Evolutionary conservation across 345 rosid genomes (phyloP).

Genomic region (Aquilaria sinensis): DNA sequence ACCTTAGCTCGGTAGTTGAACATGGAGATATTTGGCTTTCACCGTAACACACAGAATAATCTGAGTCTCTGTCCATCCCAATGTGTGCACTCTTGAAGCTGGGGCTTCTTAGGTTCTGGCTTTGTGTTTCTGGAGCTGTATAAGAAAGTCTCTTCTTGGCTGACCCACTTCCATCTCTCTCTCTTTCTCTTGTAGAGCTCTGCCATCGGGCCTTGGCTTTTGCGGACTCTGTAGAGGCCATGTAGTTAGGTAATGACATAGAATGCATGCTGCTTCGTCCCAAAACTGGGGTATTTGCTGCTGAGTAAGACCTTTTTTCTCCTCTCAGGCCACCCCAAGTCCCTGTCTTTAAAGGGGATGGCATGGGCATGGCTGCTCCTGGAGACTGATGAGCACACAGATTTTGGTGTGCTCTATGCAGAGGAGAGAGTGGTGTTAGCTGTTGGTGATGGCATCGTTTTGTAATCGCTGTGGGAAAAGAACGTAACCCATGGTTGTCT

Average conservation of each 20-base stretch:
- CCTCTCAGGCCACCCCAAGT: conserved; percentile 31
- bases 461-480: conserved; percentile 16
- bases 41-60: conserved; percentile 34
- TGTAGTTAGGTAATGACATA: conserved; percentile 54
- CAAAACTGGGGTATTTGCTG: conserved; percentile 43
- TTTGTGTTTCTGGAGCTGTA: conserved; percentile 36
- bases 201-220: conserved; percentile 67
- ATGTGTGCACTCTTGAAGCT: conserved; percentile 60
- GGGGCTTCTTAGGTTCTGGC: conserved; percentile 56
- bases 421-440: conserved; percentile 22
- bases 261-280: conserved; percentile 12
- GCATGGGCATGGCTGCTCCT: conserved; percentile 23
- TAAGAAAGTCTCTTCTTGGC: conserved; percentile 68
- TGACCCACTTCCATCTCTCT: conserved; percentile 33
- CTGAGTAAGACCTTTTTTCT: conserved; percentile 23
- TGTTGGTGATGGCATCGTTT: conserved; percentile 17
- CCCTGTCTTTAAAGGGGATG: conserved; percentile 53
- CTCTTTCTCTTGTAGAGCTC: conserved; percentile 64
- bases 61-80: conserved; percentile 40
- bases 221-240: conserved; percentile 84
- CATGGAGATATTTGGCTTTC: conserved; percentile 63
- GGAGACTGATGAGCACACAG: conserved; percentile 28
- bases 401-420: conserved; percentile 18
- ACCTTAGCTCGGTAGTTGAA: conserved; percentile 55
- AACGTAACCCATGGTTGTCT: conserved; percentile 28